Evolutionary conservation across 108 stramenopile genomes (phyloP), one percentile per base, ranked within the genome.

Genomic region (Skeletonema costatum): DNA sequence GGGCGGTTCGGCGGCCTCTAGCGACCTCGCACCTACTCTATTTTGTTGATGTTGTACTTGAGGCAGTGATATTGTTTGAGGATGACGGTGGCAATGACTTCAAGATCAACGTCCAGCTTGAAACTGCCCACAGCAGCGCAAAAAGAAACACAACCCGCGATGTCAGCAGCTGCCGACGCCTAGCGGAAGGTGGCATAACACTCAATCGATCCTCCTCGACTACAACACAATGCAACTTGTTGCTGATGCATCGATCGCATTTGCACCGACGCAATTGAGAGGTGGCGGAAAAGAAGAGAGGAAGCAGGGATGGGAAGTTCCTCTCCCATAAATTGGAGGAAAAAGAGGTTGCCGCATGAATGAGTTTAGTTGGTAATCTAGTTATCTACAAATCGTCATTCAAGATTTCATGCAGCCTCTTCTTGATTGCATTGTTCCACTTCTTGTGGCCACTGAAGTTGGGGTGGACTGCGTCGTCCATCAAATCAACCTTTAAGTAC

Each of bases 381-480:
- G 3, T 14, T 11, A 25, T 25, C 21, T 56, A 56, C 53, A 56
- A 56, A 29, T 33, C 60, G 50, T 76, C 80, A 7, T 81, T 73
- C 17, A 83, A 58, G 64, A 83, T 78, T 35, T 74, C 65, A 65
- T 83, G 78, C 58, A 83, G 66, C 38, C 50, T 78, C 73, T 83
- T 78, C 64, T 78, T 83, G 66, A 83, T 83, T 38, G 72, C 78
- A 41, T 48, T 41, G 61, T 78, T 79, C 82, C 82, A 83, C 42
- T 79, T 78, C 68, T 83, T 83, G 29, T 83, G 82, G 25, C 82
- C 82, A 64, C 63, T 74, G 61, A 79, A 78, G 60, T 78, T 83
- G 25, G 82, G 82, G 66, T 83, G 82, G 12, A 83, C 82, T 10
- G 63, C 25, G 69, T 83, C 82, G 0, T 10, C 13, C 66, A 78